These are phyloP conservation scores for Xylariaceae sp. DNA, from an alignment of 2,329 filamentous ascomycete genomes.

Conservation along the genomic window DNA sequence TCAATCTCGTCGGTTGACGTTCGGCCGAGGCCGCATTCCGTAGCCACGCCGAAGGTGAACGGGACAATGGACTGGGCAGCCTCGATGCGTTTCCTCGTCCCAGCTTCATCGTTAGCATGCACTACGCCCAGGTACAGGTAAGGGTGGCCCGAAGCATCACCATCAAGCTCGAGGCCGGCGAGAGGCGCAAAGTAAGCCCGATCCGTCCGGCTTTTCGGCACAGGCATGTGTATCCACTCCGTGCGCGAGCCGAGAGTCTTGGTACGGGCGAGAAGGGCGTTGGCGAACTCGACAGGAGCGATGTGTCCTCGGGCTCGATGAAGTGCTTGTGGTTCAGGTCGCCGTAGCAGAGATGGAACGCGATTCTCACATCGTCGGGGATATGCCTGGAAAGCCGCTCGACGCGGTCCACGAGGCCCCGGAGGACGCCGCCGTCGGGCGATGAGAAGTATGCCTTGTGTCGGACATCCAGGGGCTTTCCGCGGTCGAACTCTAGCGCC, in stretches of 20 bases:
- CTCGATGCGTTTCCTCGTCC: conserved; percentile 22
- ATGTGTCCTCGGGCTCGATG: conserved; percentile 19
- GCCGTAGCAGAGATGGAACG: conserved; percentile 25
- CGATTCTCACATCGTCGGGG: conserved; percentile 18
- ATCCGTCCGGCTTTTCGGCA: conserved; percentile 22
- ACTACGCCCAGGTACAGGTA: conserved; percentile 22
- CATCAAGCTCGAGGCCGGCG: conserved; percentile 15
- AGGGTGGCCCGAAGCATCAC: conserved; percentile 13
- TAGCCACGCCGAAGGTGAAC: conserved; percentile 23
- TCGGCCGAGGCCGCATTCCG: conserved; percentile 24
- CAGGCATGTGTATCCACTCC: conserved; percentile 25
- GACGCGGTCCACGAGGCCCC: conserved; percentile 22
- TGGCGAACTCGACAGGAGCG: conserved; percentile 19
- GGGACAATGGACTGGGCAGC: conserved; percentile 17
- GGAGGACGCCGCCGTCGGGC: conserved; percentile 13
- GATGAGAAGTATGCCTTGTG: conserved; percentile 20
- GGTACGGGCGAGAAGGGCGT: conserved; percentile 20
- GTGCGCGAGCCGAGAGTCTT: conserved; percentile 16
- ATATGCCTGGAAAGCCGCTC: conserved; percentile 16
- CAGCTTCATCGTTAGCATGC: conserved; percentile 22
- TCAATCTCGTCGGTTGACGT: conserved; percentile 23
- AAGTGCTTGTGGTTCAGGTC: conserved; percentile 22
- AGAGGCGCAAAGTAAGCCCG: conserved; percentile 21
- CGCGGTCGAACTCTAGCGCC: conserved; percentile 20
- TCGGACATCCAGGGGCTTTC: conserved; percentile 12